These are phyloP conservation scores for Apiotrichum siamense DNA, from an alignment of 1,284 basidiomycete genomes.

Conservation along the genomic window DNA sequence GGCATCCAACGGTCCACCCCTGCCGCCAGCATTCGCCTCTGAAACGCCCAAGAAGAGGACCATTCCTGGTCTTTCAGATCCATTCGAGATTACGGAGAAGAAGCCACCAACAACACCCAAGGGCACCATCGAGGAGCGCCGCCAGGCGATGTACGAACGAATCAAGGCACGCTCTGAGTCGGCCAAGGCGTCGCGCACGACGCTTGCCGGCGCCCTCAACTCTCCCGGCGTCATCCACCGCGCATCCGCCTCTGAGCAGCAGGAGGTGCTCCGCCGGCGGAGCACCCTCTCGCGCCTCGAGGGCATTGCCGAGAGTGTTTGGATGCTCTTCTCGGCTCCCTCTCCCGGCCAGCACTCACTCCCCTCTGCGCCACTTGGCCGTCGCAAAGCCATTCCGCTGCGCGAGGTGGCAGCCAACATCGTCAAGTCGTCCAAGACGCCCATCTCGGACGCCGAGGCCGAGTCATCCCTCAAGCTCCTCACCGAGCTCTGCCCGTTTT, in stretches of 20 bases:
- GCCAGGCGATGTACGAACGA: conserved; percentile 42
- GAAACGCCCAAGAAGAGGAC: conserved; percentile 4
- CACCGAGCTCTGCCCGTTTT: conserved; percentile 45
- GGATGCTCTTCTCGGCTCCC: conserved; percentile 47
- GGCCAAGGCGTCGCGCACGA: conserved; percentile 18
- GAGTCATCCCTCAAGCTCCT: conserved; percentile 42
- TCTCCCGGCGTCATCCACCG: conserved; percentile 10
- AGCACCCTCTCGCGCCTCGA: conserved; percentile 45
- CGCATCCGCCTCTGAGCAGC: conserved; percentile 13
- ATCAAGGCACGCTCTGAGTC: conserved; percentile 39
- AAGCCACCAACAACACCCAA: conserved; percentile 1
- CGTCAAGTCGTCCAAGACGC: conserved; percentile 47
- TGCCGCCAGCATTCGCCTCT: neutral
- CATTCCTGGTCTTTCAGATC: conserved; percentile 31
- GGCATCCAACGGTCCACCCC: conserved; percentile 17
- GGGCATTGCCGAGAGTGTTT: conserved; percentile 47
- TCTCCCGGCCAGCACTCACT: conserved; percentile 22
- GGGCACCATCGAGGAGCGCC: conserved; percentile 37
- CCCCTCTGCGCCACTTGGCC: conserved; percentile 28
- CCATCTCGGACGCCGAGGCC: conserved; percentile 47
- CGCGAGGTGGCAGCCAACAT: conserved; percentile 43
- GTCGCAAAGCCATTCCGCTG: conserved; percentile 43
- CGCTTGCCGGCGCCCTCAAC: conserved; percentile 27
- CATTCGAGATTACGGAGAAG: conserved; percentile 29
- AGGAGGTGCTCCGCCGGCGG: conserved; percentile 44